A percentile compares a stretch with the other conserved stretches of the same genome.
Evolutionary conservation across 805 yeast genomes (phyloP).

Genomic region (Sugiyamaella smithiae): DNA sequence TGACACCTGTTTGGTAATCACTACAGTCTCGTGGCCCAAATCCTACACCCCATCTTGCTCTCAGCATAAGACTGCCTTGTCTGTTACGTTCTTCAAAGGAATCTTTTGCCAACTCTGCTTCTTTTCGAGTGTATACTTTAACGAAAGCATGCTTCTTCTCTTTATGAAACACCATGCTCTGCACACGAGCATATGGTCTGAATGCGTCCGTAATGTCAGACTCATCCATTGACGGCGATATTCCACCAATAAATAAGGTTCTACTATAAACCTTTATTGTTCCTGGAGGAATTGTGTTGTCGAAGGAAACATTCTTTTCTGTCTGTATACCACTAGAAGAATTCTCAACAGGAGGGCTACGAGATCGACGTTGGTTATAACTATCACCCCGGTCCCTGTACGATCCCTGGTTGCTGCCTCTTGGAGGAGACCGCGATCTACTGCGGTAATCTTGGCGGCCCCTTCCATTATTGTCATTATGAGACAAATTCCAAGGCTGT

Average conservation of each 20-base stretch:
- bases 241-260: constrained; percentile 92
- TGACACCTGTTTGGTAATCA: constrained; percentile 86
- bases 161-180: constrained; percentile 79
- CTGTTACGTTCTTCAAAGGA: constrained; percentile 59
- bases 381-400: constrained; percentile 3
- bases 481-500: constrained; percentile 19
- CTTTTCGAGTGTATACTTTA: constrained; percentile 85
- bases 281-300: constrained; percentile 70
- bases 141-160: constrained; percentile 96
- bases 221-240: constrained; percentile 79
- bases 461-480: background rate
- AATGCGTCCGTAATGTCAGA: constrained; percentile 63
- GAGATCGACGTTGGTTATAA: constrained; percentile 6
- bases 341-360: constrained; percentile 10
- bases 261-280: constrained; percentile 80
- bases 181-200: constrained; percentile 87
- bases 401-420: constrained; percentile 5
- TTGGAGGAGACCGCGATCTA: constrained; percentile 20
- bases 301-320: constrained; percentile 54
- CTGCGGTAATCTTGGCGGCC: constrained; percentile 11
- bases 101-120: constrained; percentile 79
- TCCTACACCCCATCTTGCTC: constrained; percentile 99
- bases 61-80: constrained; percentile 59
- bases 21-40: constrained; percentile 98
- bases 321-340: background rate